phyloP scores from a whole-genome alignment of 1,284 basidiomycete genomes.

The Farysia itapuensis region DNA sequence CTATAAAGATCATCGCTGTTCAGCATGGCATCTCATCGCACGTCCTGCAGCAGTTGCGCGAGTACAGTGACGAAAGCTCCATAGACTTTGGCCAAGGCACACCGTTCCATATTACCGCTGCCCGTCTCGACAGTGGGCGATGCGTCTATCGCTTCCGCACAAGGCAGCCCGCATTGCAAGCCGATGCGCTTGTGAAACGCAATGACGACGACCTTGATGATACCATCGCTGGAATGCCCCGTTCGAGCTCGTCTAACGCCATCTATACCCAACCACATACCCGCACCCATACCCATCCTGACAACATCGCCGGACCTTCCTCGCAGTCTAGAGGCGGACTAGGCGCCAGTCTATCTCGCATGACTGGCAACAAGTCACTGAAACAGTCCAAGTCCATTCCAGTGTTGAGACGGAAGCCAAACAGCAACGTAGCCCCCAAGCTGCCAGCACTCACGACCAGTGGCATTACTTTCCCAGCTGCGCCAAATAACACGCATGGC shows the following conservation, averaged over 20 bases:
- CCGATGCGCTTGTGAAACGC: constrained; percentile 2
- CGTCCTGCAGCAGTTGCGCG: constrained; percentile 10
- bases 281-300: neutral
- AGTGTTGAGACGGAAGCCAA: constrained; percentile 24
- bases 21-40: constrained; percentile 40
- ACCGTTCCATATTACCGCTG: constrained; percentile 40
- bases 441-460: neutral
- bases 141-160: constrained; percentile 41
- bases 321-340: neutral
- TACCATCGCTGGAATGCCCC: constrained; percentile 16
- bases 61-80: constrained; percentile 1
- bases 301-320: constrained; percentile 1
- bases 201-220: neutral
- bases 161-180: neutral
- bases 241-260: constrained; percentile 31
- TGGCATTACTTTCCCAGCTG: neutral
- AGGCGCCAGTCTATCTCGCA: constrained; percentile 19
- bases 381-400: constrained; percentile 42
- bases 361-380: constrained; percentile 28
- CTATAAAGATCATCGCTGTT: constrained; percentile 42
- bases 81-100: constrained; percentile 44
- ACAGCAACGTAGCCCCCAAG: neutral
- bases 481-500: neutral
- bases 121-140: constrained; percentile 31
- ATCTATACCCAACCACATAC: constrained; percentile 8